These are phyloP conservation scores for Vickermania spadyakhi DNA, from an alignment of 208 protist species.

Conservation along the genomic window DNA sequence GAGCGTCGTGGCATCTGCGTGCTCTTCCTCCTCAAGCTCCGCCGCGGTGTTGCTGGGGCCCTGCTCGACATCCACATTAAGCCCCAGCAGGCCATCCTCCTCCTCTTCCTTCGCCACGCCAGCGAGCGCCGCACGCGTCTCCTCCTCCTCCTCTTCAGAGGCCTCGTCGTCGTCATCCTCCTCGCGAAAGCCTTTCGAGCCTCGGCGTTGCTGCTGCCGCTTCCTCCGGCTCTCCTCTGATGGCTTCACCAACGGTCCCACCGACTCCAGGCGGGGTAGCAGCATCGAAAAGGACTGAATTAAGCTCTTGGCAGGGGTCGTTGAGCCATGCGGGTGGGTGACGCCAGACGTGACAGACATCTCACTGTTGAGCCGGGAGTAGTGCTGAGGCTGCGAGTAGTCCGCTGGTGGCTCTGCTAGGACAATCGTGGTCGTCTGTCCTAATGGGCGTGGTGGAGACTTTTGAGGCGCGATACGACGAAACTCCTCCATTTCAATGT, in stretches of 20 bases:
- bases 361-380: background rate
- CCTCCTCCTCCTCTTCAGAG: background rate
- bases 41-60: background rate
- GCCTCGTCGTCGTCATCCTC: background rate
- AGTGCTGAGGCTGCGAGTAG: background rate
- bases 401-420: background rate
- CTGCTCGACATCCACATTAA: background rate
- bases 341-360: background rate
- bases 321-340: background rate
- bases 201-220: background rate
- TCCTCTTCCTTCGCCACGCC: background rate
- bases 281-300: background rate
- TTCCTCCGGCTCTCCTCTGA: background rate
- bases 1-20: slow-evolving; percentile 10
- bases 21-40: slow-evolving; percentile 4
- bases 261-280: background rate
- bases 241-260: background rate
- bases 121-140: too few relatives aligned
- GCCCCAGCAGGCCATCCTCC: background rate
- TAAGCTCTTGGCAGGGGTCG: background rate
- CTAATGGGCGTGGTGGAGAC: background rate
- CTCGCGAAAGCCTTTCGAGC: background rate
- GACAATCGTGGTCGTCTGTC: background rate
- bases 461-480: too few relatives aligned
- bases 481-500: too few relatives aligned